A percentile compares a stretch with the other conserved stretches of the same genome.
Conservation (phyloP, 1,284 basidiomycete genomes). For the Stereum hirsutum region DNA sequence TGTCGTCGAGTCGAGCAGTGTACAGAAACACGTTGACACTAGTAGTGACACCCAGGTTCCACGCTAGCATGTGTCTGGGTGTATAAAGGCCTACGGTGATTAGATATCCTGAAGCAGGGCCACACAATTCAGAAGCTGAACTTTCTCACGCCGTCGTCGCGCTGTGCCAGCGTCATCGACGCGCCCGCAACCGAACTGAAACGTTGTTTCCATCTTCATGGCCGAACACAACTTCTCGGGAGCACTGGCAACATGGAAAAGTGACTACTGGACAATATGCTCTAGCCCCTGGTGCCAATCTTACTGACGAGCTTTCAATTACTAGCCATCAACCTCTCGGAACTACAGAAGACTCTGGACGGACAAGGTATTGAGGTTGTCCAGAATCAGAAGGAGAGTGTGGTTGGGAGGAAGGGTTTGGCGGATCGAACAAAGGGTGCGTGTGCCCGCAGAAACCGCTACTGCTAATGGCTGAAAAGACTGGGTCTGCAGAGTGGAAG, state of each 20-base stretch:
- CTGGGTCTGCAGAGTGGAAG: constrained; percentile 77
- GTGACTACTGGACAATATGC: constrained; percentile 30
- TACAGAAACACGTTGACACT: no score
- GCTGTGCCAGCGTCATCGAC: no score
- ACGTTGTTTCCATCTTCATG: background rate
- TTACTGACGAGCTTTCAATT: constrained; percentile 1
- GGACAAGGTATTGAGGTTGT: constrained; percentile 87
- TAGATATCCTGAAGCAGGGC: no score
- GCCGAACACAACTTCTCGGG: constrained; percentile 77
- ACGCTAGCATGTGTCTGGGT: no score
- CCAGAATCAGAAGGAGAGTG: constrained; percentile 95
- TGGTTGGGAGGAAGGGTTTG: constrained; percentile 86
- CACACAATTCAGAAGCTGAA: no score
- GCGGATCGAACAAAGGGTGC: constrained; percentile 90
- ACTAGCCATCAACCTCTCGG: constrained; percentile 77
- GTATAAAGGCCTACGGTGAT: no score
- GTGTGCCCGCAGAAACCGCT: constrained; percentile 7
- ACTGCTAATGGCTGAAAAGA: background rate
- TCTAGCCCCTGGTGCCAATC: background rate
- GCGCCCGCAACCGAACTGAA: no score
- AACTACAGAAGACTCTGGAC: constrained; percentile 90
- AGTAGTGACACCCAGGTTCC: no score
- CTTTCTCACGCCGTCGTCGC: no score
- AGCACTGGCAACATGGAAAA: constrained; percentile 82
- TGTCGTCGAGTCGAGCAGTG: no score